phyloP scores from a whole-genome alignment of 257 asterid genomes.

The Solanum chilense region DNA sequence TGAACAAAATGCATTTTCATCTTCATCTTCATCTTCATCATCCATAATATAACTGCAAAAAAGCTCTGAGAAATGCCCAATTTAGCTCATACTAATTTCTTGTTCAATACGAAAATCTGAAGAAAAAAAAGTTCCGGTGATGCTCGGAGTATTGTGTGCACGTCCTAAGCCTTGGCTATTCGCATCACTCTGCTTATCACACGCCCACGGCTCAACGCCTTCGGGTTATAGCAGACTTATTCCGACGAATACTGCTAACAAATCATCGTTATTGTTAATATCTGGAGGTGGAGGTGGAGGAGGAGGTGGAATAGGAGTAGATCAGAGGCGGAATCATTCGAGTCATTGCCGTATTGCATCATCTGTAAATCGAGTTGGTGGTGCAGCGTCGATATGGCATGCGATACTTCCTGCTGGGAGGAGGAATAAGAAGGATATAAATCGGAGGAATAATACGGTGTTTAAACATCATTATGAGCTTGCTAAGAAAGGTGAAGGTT shows the following conservation, averaged over 20 bases:
- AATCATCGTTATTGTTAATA: conserved; percentile 4
- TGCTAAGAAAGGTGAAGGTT: conserved; percentile 48
- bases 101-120: background rate
- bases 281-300: background rate
- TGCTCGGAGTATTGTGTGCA: conserved; percentile 66
- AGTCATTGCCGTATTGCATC: conserved; percentile 11
- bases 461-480: conserved; percentile 33
- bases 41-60: background rate
- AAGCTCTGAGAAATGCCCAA: background rate
- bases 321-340: conserved; percentile 19
- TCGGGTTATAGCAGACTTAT: conserved; percentile 29
- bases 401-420: conserved; percentile 38
- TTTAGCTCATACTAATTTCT: background rate
- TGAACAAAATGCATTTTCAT: background rate
- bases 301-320: background rate
- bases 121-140: conserved; percentile 19
- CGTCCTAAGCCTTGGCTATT: conserved; percentile 64
- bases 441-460: conserved; percentile 12
- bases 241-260: background rate
- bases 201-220: conserved; percentile 28
- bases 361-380: background rate
- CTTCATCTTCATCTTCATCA: background rate
- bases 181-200: conserved; percentile 29
- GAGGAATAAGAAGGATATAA: background rate
- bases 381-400: conserved; percentile 67